Conservation (phyloP, 2,329 filamentous ascomycete genomes). For the Alternaria alternata region DNA sequence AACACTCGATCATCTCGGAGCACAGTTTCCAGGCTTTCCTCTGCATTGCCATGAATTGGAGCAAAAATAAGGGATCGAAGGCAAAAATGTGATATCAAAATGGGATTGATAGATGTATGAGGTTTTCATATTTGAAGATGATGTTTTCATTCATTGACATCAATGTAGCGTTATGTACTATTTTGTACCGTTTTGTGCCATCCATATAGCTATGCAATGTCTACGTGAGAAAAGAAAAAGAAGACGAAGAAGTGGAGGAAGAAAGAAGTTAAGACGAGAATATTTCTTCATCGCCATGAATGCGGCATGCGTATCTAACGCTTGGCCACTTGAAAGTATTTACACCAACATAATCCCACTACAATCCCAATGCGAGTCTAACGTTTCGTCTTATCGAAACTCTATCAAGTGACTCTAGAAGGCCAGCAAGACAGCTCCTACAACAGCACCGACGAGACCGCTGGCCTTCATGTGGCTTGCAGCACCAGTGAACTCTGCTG, state of each 20-base stretch:
- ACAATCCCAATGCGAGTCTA: not conserved
- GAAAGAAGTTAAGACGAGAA: not conserved
- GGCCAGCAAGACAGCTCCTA: conserved; percentile 35
- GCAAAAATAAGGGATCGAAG: not conserved
- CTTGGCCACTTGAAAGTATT: not conserved
- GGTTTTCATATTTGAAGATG: not conserved
- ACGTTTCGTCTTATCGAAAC: not conserved
- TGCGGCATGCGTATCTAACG: not conserved
- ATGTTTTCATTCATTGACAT: not conserved
- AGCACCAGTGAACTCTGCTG: conserved; percentile 39
- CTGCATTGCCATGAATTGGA: not conserved
- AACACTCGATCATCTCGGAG: not conserved
- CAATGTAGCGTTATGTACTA: not conserved
- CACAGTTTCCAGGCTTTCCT: not conserved
- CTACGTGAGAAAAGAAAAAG: not conserved
- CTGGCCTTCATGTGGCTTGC: conserved; percentile 35
- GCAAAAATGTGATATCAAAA: not conserved
- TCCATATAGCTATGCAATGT: not conserved
- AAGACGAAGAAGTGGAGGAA: not conserved
- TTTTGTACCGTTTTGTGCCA: not conserved
- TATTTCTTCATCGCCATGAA: not conserved
- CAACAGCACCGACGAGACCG: conserved; percentile 31
- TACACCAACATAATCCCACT: not conserved
- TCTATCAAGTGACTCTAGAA: conserved; percentile 23
- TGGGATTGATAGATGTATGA: not conserved